Base-by-base conservation (phyloP, 2,329 filamentous ascomycete genomes). In the Aphanoascus verrucosus region DNA sequence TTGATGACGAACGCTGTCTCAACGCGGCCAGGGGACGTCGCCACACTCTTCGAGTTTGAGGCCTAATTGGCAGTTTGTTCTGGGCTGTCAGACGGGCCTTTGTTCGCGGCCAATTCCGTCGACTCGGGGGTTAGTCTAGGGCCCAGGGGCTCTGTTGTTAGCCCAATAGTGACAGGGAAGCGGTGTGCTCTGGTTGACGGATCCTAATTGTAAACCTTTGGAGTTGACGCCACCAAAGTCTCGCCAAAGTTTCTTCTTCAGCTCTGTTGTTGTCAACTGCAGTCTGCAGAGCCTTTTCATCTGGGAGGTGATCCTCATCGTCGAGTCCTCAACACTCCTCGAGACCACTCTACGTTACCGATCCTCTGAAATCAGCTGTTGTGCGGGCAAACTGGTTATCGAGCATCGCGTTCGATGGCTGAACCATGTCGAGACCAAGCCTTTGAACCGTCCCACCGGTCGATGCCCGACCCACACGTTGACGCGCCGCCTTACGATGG, bases 341-440 rank as follows among this genome's bases (percentile, higher is more conserved):
- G 7, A 28, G 23, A 28, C 7, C 23, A 28, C 7, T n/a, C n/a
- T 28, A 28, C 23, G n/a, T n/a, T n/a, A 28, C 23, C 23, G 23
- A 4, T 28, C 7, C 23, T 28, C 23, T 28, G 23, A 28, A 28
- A 28, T 28, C 23, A 28, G 7, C 23, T 28, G 23, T 28, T 4
- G 23, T 28, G 23, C 23, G 23, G 3, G 23, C 23, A 7, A 7
- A 28, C 3, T 28, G 3, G 23, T 28, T 28, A 28, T 28, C 23
- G 23, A 28, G 23, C 23, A 28, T 28, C 23, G 7, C 23, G 23
- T 28, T 28, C 23, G 19, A 45, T 45, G 42, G 15, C 42, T 14
- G 42, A 45, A 23, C 42, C 42, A 52, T 31, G 50, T 52, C 42
- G 17, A 38, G 43, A 40, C 50, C 41, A 38, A 52, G 50, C 41